Percentiles rank a stretch among this genome's conserved stretches.
Evolutionary conservation across 768 basidiomycete species (phyloP).

Genomic region (Termitomyces sp.): DNA sequence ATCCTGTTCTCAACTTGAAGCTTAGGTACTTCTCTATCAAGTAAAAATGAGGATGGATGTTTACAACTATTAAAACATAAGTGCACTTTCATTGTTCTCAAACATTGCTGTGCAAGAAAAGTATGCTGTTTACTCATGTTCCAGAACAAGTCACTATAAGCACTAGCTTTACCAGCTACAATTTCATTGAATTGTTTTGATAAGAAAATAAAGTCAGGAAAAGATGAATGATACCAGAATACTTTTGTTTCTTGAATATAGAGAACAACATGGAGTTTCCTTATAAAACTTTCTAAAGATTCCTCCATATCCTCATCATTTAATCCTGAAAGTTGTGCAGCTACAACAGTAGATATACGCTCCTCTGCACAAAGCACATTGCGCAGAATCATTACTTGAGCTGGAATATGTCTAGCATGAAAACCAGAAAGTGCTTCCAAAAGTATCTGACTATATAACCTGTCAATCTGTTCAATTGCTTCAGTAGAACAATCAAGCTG

Average conservation of each 20-base stretch:
- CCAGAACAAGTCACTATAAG: not conserved
- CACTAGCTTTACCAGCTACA: not conserved
- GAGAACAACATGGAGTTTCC: not conserved
- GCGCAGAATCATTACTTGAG: not conserved
- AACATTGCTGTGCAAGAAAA: not conserved
- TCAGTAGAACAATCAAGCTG: not conserved
- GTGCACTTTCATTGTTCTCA: not conserved
- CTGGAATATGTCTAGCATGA: not conserved
- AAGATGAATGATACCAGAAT: not conserved
- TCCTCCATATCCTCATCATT: not conserved
- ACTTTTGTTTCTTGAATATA: not conserved
- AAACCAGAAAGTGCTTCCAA: not conserved
- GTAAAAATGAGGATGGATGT: not conserved
- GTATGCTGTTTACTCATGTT: not conserved
- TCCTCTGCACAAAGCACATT: not conserved
- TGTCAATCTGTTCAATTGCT: not conserved
- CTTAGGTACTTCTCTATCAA: not conserved
- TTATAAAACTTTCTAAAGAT: not conserved
- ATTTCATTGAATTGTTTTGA: not conserved
- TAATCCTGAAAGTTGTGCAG: not conserved
- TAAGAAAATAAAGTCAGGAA: not conserved
- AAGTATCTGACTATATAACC: not conserved
- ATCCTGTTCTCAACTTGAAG: not conserved
- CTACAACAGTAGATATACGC: not conserved
- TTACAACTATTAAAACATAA: not conserved